Evolutionary conservation across 768 basidiomycete genomes (phyloP).

Genomic region (Suillus sp.): DNA sequence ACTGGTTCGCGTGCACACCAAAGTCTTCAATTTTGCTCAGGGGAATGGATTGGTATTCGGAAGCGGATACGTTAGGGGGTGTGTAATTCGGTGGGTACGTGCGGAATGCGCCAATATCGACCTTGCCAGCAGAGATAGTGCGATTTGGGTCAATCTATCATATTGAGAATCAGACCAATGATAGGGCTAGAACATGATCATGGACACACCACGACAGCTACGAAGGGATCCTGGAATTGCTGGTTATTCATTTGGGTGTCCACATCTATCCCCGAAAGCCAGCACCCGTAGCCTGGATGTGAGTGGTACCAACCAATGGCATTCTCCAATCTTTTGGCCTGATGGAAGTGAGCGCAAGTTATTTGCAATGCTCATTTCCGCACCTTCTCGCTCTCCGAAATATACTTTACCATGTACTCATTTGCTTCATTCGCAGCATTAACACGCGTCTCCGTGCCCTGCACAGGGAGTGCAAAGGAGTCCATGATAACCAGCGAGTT

Average conservation of each 20-base stretch:
- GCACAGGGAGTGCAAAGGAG: constrained; percentile 94
- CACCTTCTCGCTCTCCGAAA: constrained; percentile 79
- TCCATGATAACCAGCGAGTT: constrained; percentile 87
- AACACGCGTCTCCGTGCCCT: constrained; percentile 97
- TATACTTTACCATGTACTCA: constrained; percentile 98
- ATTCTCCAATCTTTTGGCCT: constrained; percentile 86
- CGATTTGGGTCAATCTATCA: constrained; percentile 94
- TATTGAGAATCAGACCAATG: background rate
- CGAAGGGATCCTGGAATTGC: constrained; percentile 93
- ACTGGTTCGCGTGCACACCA: constrained; percentile 95
- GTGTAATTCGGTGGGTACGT: constrained; percentile 97
- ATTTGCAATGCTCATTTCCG: constrained; percentile 8
- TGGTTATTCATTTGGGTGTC: constrained; percentile 96
- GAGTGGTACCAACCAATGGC: constrained; percentile 98
- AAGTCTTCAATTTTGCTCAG: constrained; percentile 98
- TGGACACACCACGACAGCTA: constrained; percentile 86
- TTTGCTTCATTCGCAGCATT: constrained; percentile 95
- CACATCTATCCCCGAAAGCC: constrained; percentile 98
- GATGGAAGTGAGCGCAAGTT: constrained; percentile 7
- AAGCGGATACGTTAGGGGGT: constrained; percentile 66
- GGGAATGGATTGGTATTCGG: constrained; percentile 96
- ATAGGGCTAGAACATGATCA: background rate
- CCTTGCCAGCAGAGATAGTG: constrained; percentile 96
- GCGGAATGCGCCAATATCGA: constrained; percentile 98
- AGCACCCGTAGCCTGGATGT: constrained; percentile 98